phyloP scores from a whole-genome alignment of 164 flowering plant genomes.

The Piper longum region DNA sequence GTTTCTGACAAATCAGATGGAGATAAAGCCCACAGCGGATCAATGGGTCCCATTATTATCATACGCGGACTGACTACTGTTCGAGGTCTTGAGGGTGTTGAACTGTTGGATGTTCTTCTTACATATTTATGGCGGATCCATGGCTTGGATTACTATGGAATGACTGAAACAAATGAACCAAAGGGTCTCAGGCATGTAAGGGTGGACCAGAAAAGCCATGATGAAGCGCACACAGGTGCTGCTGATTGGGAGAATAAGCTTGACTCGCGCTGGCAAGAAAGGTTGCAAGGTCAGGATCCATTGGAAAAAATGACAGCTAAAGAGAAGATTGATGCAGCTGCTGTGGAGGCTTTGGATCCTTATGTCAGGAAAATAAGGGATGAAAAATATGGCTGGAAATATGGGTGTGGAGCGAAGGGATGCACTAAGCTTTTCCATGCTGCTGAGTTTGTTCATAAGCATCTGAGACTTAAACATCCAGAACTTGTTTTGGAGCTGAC shows the following conservation, averaged over 20 bases:
- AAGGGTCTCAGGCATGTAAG: constrained; percentile 92
- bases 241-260: constrained; percentile 86
- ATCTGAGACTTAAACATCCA: constrained; percentile 83
- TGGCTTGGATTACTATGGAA: constrained; percentile 92
- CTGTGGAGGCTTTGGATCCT: constrained; percentile 80
- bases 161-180: constrained; percentile 68
- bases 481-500: constrained; percentile 79
- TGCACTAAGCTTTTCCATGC: constrained; percentile 99
- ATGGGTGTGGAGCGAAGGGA: constrained; percentile 99
- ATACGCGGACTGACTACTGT: constrained; percentile 74
- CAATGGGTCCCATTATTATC: constrained; percentile 74
- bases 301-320: constrained; percentile 86
- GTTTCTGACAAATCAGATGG: constrained; percentile 46
- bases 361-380: constrained; percentile 90
- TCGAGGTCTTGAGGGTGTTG: constrained; percentile 90
- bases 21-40: constrained; percentile 66
- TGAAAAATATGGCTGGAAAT: constrained; percentile 99
- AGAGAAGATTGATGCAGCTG: constrained; percentile 87
- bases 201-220: constrained; percentile 50
- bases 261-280: constrained; percentile 77
- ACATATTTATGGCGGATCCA: constrained; percentile 97
- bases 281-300: constrained; percentile 78
- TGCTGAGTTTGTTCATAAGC: constrained; percentile 93
- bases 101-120: constrained; percentile 72
- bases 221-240: constrained; percentile 29